phyloP scores from a whole-genome alignment of 257 asterid genomes.

The Voacanga thouarsii region DNA sequence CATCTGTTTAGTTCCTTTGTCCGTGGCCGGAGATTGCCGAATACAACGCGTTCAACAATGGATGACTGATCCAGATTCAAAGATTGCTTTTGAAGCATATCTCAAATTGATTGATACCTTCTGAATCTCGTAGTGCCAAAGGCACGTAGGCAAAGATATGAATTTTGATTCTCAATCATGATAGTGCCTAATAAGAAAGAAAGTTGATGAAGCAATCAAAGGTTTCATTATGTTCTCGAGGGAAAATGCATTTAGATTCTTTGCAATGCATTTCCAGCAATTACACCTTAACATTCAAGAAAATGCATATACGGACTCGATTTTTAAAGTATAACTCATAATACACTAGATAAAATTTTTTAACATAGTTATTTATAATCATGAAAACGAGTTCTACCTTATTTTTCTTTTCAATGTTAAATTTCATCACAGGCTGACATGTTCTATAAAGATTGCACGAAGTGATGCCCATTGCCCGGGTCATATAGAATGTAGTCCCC shows the following conservation, averaged over 20 bases:
- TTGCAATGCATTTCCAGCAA: not conserved
- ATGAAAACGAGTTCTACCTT: no score
- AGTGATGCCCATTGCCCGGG: no score
- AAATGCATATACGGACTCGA: no score
- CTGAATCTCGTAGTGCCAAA: slow-evolving; percentile 1
- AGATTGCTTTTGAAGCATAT: slow-evolving; percentile 2
- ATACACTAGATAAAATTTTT: no score
- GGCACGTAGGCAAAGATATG: not conserved
- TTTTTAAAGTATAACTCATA: no score
- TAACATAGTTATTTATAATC: no score
- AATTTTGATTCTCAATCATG: not conserved
- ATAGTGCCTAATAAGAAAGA: not conserved
- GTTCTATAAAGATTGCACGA: no score
- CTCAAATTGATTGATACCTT: not conserved
- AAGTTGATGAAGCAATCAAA: not conserved
- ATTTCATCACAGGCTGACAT: no score
- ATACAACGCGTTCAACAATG: slow-evolving; percentile 54
- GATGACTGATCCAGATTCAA: slow-evolving; percentile 18
- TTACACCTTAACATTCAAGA: no score
- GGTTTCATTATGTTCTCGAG: not conserved
- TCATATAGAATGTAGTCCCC: no score
- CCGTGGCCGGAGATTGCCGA: slow-evolving; percentile 64
- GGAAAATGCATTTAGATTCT: not conserved
- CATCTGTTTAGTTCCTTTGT: slow-evolving; percentile 74
- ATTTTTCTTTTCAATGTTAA: no score